Evolutionary conservation across 345 rosid species (phyloP).

Genomic region (Lumnitzera racemosa): DNA sequence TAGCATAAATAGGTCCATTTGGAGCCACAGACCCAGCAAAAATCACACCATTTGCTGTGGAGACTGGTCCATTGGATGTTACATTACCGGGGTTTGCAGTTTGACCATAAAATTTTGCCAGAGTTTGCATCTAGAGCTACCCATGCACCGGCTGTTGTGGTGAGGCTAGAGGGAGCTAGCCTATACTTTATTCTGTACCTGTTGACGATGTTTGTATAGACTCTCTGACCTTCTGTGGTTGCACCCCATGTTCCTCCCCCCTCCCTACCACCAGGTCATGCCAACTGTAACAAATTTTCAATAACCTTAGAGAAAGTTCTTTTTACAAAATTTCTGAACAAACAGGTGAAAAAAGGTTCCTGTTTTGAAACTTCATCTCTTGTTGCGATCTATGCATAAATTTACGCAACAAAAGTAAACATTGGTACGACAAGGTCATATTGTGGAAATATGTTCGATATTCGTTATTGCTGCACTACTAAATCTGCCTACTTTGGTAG

Average conservation of each 20-base stretch:
- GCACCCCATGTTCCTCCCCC: slow-evolving; percentile 36
- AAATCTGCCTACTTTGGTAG: too few species aligned
- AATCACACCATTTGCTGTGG: slow-evolving; percentile 21
- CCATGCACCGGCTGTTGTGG: slow-evolving; percentile 40
- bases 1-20: slow-evolving; percentile 36
- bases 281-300: slow-evolving; percentile 9
- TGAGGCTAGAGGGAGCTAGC: slow-evolving; percentile 25
- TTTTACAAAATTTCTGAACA: too few species aligned
- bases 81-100: slow-evolving; percentile 39
- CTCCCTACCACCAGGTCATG: slow-evolving; percentile 31
- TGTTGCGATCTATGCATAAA: too few species aligned
- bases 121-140: slow-evolving; percentile 34
- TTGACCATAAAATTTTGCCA: slow-evolving; percentile 28
- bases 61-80: slow-evolving; percentile 28
- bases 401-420: too few species aligned
- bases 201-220: slow-evolving; percentile 36
- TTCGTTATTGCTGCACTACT: too few species aligned
- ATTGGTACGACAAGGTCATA: too few species aligned
- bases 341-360: not conserved
- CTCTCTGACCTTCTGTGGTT: slow-evolving; percentile 28
- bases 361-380: too few species aligned
- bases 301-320: too few species aligned
- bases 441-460: too few species aligned
- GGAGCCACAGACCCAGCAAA: slow-evolving; percentile 36
- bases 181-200: slow-evolving; percentile 20